Percentiles rank a stretch among this genome's conserved stretches.
phyloP scores from a whole-genome alignment of 495 filamentous ascomycete species.

The Penicillium flavigenum region DNA sequence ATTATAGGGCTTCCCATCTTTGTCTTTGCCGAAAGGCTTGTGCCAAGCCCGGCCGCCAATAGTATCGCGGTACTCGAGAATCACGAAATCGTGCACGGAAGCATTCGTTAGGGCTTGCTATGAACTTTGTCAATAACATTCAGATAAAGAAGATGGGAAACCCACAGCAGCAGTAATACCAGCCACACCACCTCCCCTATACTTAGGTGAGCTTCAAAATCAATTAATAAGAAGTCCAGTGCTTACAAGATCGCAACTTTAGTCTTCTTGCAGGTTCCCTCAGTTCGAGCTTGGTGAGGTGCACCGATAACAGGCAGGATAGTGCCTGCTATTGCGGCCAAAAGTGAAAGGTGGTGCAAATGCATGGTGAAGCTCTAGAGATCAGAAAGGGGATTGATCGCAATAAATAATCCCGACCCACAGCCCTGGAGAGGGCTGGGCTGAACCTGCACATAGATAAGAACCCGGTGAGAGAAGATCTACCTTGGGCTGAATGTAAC shows the following conservation, averaged over 20 bases:
- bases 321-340: constrained; percentile 21
- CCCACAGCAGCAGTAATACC: constrained; percentile 69
- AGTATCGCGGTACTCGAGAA: constrained; percentile 64
- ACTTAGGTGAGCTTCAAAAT: constrained; percentile 8
- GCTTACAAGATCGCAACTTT: constrained; percentile 41
- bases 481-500: constrained; percentile 1
- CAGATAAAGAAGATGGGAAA: constrained; percentile 1
- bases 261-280: constrained; percentile 38
- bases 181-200: constrained; percentile 49
- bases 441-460: not conserved
- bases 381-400: not conserved
- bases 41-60: constrained; percentile 62
- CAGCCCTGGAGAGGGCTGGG: not conserved
- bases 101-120: constrained; percentile 64
- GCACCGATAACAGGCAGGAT: constrained; percentile 23
- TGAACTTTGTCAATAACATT: not conserved
- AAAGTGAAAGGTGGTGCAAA: constrained; percentile 19
- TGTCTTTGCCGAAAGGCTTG: constrained; percentile 57
- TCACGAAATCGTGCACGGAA: constrained; percentile 66
- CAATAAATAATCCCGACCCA: constrained; percentile 9
- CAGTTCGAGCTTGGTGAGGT: constrained; percentile 19
- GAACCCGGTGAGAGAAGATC: not conserved
- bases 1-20: constrained; percentile 53
- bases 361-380: constrained; percentile 16
- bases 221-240: not conserved